Percentiles rank a stretch among this genome's conserved stretches.
phyloP scores from a whole-genome alignment of 1,139 yeast genomes.

The Lodderomyces pseudojiufengensis region DNA sequence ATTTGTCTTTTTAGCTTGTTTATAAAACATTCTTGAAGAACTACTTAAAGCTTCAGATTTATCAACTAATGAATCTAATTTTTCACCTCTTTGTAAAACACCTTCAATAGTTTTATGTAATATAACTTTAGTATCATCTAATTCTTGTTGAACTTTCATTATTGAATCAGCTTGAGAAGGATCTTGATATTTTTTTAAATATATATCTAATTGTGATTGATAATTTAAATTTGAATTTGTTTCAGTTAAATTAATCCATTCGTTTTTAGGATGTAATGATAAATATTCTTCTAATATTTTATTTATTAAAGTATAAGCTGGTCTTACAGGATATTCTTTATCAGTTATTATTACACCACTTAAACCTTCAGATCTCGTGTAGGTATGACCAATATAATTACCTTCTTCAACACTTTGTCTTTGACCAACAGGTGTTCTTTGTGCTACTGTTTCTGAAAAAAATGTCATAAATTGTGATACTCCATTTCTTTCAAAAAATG shows the following conservation, averaged over 20 bases:
- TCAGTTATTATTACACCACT: slow-evolving; percentile 94
- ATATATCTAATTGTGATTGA: slow-evolving; percentile 57
- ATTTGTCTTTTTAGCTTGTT: slow-evolving; percentile 96
- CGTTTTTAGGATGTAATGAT: slow-evolving; percentile 70
- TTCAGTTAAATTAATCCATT: slow-evolving; percentile 60
- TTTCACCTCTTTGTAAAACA: slow-evolving; percentile 94
- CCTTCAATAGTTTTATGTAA: slow-evolving; percentile 93
- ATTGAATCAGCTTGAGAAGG: slow-evolving; percentile 96
- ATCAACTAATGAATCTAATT: slow-evolving; percentile 88
- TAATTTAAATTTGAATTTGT: slow-evolving; percentile 49
- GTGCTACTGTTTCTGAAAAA: slow-evolving; percentile 85
- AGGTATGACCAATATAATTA: slow-evolving; percentile 87
- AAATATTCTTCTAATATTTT: slow-evolving; percentile 89
- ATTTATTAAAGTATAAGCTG: slow-evolving; percentile 92
- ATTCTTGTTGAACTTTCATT: slow-evolving; percentile 95
- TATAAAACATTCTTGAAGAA: slow-evolving; percentile 89
- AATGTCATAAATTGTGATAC: slow-evolving; percentile 92
- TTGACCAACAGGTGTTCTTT: slow-evolving; percentile 83
- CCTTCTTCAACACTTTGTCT: slow-evolving; percentile 96
- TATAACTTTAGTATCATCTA: slow-evolving; percentile 95
- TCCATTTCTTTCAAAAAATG: slow-evolving; percentile 77
- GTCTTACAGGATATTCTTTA: slow-evolving; percentile 93
- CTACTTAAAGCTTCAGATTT: slow-evolving; percentile 90
- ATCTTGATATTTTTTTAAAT: slow-evolving; percentile 85
- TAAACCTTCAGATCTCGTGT: slow-evolving; percentile 83